A percentile compares a stretch with the other conserved stretches of the same genome.
Evolutionary conservation across 805 yeast species (phyloP).

Genomic region (Nakazawaea molendinolei): DNA sequence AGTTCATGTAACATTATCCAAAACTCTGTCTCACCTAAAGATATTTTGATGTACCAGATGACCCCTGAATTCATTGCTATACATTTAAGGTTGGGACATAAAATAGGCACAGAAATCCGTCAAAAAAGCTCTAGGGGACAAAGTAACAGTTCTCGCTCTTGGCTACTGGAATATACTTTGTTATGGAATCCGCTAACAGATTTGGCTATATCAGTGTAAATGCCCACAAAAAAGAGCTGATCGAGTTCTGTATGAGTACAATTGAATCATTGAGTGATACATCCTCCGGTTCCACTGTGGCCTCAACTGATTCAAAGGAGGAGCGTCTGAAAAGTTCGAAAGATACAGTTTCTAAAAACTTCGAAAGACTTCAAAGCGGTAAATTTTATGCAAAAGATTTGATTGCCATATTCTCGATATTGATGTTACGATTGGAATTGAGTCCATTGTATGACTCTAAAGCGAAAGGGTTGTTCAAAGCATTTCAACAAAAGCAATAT

Average conservation of each 20-base stretch:
- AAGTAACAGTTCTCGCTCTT: no score
- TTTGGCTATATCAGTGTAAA: no score
- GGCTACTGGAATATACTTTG: no score
- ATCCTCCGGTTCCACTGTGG: neutral
- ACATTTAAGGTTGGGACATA: no score
- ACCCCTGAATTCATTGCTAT: no score
- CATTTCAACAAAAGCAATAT: conserved; percentile 24
- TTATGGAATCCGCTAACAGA: no score
- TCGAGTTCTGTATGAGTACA: neutral
- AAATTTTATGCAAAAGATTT: conserved; percentile 49
- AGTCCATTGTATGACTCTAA: neutral
- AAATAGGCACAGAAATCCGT: no score
- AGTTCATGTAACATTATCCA: no score
- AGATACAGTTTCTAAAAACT: conserved; percentile 35
- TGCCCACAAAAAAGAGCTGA: no score
- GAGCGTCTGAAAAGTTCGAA: conserved; percentile 23
- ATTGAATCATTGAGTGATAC: neutral
- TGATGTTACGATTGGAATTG: conserved; percentile 30
- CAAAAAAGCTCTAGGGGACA: no score
- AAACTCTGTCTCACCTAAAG: no score
- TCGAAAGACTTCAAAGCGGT: conserved; percentile 47
- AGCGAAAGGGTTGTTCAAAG: conserved; percentile 13
- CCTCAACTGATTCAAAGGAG: neutral
- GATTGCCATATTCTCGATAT: conserved; percentile 50
- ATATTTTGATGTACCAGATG: no score